Evolutionary conservation across 805 yeast species (phyloP).

Genomic region (Yarrowia divulgata): DNA sequence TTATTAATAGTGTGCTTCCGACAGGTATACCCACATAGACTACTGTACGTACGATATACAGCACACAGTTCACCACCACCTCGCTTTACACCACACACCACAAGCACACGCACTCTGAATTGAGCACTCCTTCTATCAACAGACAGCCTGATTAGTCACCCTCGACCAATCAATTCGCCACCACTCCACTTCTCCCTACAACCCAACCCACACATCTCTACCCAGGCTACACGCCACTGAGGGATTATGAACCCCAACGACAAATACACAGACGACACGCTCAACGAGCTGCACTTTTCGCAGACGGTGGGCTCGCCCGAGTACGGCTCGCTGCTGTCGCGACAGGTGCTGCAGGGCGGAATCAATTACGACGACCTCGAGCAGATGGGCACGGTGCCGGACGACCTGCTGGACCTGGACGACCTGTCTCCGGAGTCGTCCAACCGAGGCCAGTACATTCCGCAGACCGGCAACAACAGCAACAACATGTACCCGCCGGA

Average conservation of each 20-base stretch:
- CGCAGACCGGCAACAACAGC: not conserved
- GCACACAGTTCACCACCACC: not conserved
- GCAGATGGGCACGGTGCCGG: constrained; percentile 19
- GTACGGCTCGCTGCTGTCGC: constrained; percentile 33
- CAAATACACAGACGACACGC: constrained; percentile 40
- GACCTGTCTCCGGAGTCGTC: constrained; percentile 41
- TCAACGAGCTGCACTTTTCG: constrained; percentile 36
- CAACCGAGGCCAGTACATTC: constrained; percentile 38
- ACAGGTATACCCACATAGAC: not conserved
- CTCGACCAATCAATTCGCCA: not conserved
- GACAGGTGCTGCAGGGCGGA: constrained; percentile 32
- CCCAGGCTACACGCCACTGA: not conserved
- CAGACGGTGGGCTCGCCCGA: constrained; percentile 39
- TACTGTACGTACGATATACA: constrained; percentile 1
- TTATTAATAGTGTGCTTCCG: constrained; percentile 7
- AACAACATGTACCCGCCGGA: constrained; percentile 33
- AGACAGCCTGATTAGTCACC: too few relatives aligned
- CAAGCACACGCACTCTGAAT: too few relatives aligned
- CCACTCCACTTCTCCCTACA: not conserved
- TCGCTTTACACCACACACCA: not conserved
- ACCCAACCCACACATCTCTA: not conserved
- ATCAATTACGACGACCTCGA: constrained; percentile 40
- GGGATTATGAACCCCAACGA: constrained; percentile 39
- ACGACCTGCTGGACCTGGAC: constrained; percentile 46
- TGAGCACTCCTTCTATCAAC: too few relatives aligned